Evolutionary conservation across 495 filamentous ascomycete species (phyloP).

Genomic region (Cairneyella variabilis): DNA sequence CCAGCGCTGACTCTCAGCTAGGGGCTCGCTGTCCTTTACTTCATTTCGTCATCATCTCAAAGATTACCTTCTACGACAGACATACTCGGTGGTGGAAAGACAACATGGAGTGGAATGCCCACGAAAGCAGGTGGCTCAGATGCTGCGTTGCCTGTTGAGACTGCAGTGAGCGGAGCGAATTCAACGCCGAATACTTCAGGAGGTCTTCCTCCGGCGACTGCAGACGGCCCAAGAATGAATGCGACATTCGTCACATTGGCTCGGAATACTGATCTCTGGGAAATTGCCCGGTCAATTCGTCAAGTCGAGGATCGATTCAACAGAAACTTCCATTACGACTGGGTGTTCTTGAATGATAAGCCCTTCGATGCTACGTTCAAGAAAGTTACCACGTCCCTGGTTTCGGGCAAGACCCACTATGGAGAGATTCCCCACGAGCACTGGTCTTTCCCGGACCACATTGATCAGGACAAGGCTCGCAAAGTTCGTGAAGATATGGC

Average conservation of each 20-base stretch:
- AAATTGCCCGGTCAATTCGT: slow-evolving; percentile 90
- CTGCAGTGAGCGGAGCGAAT: slow-evolving; percentile 3
- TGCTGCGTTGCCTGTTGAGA: slow-evolving; percentile 17
- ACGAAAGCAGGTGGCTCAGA: slow-evolving; percentile 21
- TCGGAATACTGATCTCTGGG: slow-evolving; percentile 91
- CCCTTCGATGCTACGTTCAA: slow-evolving; percentile 91
- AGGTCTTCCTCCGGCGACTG: slow-evolving; percentile 47
- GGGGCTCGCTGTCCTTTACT: slow-evolving; percentile 72
- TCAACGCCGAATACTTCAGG: slow-evolving; percentile 18
- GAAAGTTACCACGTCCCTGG: slow-evolving; percentile 79
- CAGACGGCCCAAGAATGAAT: slow-evolving; percentile 71
- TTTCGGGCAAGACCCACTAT: slow-evolving; percentile 89
- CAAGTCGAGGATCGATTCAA: slow-evolving; percentile 98
- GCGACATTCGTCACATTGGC: slow-evolving; percentile 96
- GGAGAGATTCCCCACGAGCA: slow-evolving; percentile 80
- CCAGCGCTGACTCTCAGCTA: slow-evolving; percentile 33
- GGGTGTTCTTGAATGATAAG: slow-evolving; percentile 97
- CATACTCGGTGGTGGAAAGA: slow-evolving; percentile 21
- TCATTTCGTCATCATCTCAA: slow-evolving; percentile 66
- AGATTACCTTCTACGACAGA: slow-evolving; percentile 24
- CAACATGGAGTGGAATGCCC: slow-evolving; percentile 4
- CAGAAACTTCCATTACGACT: slow-evolving; percentile 91
- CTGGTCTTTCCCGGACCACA: slow-evolving; percentile 85
- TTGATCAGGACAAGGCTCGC: slow-evolving; percentile 79
- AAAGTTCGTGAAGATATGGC: slow-evolving; percentile 83